phyloP scores from a whole-genome alignment of 2,329 filamentous ascomycete genomes.

The Pseudogymnoascus destructans region DNA sequence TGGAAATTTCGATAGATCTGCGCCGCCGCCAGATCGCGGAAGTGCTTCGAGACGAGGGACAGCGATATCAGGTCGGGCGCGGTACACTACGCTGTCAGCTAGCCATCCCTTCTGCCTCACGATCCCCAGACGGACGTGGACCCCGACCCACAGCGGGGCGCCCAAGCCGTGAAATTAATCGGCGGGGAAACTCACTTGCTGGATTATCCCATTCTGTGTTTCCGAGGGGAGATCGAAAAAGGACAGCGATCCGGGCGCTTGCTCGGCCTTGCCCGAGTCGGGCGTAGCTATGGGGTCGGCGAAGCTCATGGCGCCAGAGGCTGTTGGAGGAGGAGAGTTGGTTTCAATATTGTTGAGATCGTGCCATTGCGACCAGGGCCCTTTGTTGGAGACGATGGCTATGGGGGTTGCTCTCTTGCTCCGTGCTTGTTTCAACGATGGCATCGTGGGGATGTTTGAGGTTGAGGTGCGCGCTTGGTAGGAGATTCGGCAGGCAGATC shows the following conservation, averaged over 20 bases:
- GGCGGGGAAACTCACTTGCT: conserved; percentile 23
- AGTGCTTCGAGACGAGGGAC: conserved; percentile 43
- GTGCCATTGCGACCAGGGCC: neutral
- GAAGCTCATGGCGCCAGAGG: neutral
- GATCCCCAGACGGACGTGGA: neutral
- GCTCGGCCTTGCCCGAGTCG: neutral
- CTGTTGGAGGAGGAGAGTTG: neutral
- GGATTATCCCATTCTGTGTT: conserved; percentile 24
- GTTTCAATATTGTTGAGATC: neutral
- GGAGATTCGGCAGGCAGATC: neutral
- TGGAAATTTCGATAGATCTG: conserved; percentile 47
- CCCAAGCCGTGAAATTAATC: neutral
- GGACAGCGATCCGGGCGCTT: neutral
- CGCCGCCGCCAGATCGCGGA: conserved; percentile 43
- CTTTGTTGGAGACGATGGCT: neutral
- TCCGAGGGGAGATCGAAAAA: conserved; percentile 24
- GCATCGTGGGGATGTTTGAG: conserved; percentile 1
- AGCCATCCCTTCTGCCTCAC: neutral
- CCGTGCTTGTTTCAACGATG: neutral
- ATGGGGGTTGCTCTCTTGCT: conserved; percentile 5
- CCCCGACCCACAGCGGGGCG: conserved; percentile 4
- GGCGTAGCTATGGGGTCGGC: conserved; percentile 3
- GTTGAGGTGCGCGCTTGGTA: neutral
- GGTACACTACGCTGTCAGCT: conserved; percentile 31
- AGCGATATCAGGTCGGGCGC: conserved; percentile 42